Evolutionary conservation across 495 filamentous ascomycete genomes (phyloP).

Genomic region (Trichoderma asperelloides): DNA sequence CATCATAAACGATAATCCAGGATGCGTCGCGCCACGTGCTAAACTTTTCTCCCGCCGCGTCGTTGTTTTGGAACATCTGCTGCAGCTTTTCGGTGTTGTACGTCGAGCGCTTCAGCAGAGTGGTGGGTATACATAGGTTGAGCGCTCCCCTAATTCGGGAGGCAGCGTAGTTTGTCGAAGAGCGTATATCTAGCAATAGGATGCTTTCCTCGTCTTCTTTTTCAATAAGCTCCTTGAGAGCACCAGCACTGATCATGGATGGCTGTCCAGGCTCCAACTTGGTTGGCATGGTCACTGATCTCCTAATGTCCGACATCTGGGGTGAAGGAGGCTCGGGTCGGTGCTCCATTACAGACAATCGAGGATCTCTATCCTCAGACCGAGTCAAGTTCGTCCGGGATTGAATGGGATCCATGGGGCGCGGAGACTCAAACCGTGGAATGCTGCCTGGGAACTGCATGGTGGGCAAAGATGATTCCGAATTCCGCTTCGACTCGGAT

Average conservation of each 20-base stretch:
- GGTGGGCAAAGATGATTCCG: constrained; percentile 31
- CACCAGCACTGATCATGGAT: constrained; percentile 51
- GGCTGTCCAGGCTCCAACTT: constrained; percentile 37
- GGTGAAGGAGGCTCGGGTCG: constrained; percentile 21
- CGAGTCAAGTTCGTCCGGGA: constrained; percentile 26
- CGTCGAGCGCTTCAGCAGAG: constrained; percentile 79
- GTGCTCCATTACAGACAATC: constrained; percentile 39
- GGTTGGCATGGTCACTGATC: constrained; percentile 51
- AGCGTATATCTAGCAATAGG: constrained; percentile 80
- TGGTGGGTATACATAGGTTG: constrained; percentile 94
- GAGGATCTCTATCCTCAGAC: constrained; percentile 40
- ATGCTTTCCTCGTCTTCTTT: constrained; percentile 42
- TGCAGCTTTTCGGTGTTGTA: constrained; percentile 87
- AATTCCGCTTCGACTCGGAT: constrained; percentile 38
- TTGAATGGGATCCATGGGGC: constrained; percentile 16
- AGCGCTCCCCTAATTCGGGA: constrained; percentile 69
- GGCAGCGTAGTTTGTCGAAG: constrained; percentile 69
- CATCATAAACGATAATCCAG: constrained; percentile 83
- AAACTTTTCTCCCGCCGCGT: constrained; percentile 65
- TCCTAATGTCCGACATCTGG: constrained; percentile 1
- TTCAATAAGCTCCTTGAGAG: constrained; percentile 60
- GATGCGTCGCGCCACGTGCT: constrained; percentile 62
- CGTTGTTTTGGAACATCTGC: constrained; percentile 72
- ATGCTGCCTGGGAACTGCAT: constrained; percentile 21
- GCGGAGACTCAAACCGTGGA: constrained; percentile 21